Percentiles rank a stretch among this genome's conserved stretches.
Conservation (phyloP, 768 basidiomycete genomes). For the Russula earlei region DNA sequence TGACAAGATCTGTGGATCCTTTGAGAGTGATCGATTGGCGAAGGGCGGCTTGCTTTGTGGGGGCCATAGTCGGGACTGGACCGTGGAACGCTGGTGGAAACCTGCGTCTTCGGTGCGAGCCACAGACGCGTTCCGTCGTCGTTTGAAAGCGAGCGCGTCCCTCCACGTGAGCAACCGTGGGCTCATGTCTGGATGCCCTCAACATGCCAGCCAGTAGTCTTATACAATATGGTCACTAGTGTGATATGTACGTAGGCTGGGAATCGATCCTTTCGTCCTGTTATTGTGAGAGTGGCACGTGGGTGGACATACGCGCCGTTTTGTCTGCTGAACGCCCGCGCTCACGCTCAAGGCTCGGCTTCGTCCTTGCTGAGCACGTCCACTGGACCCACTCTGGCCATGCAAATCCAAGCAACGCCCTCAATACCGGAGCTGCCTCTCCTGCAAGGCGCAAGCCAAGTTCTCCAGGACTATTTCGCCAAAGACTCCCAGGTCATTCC, state of each 20-base stretch:
- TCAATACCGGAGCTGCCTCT: constrained; percentile 46
- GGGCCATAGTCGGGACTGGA: too few relatives aligned
- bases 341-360: not conserved
- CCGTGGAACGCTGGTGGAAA: not conserved
- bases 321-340: not conserved
- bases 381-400: constrained; percentile 6
- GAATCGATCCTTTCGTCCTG: too few relatives aligned
- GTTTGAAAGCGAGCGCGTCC: too few relatives aligned
- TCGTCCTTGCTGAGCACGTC: constrained; percentile 2
- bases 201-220: too few relatives aligned
- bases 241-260: too few relatives aligned
- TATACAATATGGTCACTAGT: too few relatives aligned
- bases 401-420: constrained; percentile 12
- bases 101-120: not conserved
- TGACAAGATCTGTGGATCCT: constrained; percentile 87
- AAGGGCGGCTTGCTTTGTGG: constrained; percentile 37
- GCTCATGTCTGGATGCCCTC: too few relatives aligned
- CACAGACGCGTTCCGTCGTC: constrained; percentile 6
- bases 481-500: constrained; percentile 71
- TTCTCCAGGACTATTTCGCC: constrained; percentile 56
- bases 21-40: constrained; percentile 88
- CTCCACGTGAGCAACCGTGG: too few relatives aligned
- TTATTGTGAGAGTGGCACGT: constrained; percentile 8
- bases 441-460: constrained; percentile 55
- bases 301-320: too few relatives aligned